phyloP scores from a whole-genome alignment of 1,139 yeast species.

The Candida anutae region DNA sequence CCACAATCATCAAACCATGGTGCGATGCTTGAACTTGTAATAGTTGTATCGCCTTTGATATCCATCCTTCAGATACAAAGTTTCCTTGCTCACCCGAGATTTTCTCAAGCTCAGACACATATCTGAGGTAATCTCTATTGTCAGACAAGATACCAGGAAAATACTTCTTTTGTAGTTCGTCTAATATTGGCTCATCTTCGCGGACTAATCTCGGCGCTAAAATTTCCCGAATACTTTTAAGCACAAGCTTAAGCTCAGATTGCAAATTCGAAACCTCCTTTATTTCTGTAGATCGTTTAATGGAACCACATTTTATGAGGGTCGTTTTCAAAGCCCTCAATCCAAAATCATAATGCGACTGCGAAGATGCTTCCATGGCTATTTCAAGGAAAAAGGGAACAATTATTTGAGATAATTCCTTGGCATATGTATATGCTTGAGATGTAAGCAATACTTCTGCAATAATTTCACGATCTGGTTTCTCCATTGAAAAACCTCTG shows the following conservation, averaged over 20 bases:
- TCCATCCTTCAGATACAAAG: slow-evolving; percentile 31
- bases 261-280: slow-evolving; percentile 3
- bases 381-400: slow-evolving; percentile 52
- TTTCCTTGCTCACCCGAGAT: slow-evolving; percentile 15
- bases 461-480: slow-evolving; percentile 65
- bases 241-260: slow-evolving; percentile 35
- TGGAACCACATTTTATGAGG: slow-evolving; percentile 49
- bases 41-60: slow-evolving; percentile 55
- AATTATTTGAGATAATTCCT: slow-evolving; percentile 36
- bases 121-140: slow-evolving; percentile 9
- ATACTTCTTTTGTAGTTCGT: slow-evolving; percentile 17
- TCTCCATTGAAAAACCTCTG: slow-evolving; percentile 65
- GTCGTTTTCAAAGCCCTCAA: slow-evolving; percentile 70
- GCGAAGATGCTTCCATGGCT: slow-evolving; percentile 33
- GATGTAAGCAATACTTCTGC: slow-evolving; percentile 67
- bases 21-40: slow-evolving; percentile 56
- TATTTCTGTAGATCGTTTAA: slow-evolving; percentile 21
- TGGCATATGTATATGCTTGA: slow-evolving; percentile 57
- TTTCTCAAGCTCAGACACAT: slow-evolving; percentile 10
- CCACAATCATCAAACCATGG: slow-evolving; percentile 79
- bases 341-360: slow-evolving; percentile 86
- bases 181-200: slow-evolving; percentile 40
- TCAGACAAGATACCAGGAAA: slow-evolving; percentile 14
- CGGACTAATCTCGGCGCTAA: slow-evolving; percentile 58
- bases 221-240: slow-evolving; percentile 50